Conservation (phyloP, 2,329 filamentous ascomycete genomes). For the Simplicillium sp. region DNA sequence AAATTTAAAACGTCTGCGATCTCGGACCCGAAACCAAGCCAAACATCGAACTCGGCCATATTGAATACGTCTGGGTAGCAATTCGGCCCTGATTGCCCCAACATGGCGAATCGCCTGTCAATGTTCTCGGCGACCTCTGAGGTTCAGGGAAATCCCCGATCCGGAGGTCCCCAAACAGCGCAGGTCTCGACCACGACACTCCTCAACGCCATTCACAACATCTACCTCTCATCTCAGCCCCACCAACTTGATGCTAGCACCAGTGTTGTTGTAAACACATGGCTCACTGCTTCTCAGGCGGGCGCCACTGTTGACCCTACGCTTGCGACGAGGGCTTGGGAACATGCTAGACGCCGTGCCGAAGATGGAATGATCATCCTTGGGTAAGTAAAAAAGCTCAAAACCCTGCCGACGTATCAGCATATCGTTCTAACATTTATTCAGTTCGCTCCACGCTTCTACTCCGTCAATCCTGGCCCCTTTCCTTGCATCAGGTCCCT, state of each 20-base stretch:
- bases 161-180: conserved; percentile 55
- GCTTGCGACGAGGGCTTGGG: conserved; percentile 78
- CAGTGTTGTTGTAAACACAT: conserved; percentile 90
- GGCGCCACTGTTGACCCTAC: conserved; percentile 69
- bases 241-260: conserved; percentile 83
- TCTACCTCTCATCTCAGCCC: conserved; percentile 73
- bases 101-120: conserved; percentile 57
- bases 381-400: conserved; percentile 54
- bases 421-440: conserved; percentile 8
- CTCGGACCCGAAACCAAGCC: conserved; percentile 1
- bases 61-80: too few species aligned
- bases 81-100: conserved; percentile 3
- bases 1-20: too few species aligned
- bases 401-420: background rate
- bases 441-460: conserved; percentile 78
- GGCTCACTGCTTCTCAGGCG: conserved; percentile 70
- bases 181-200: conserved; percentile 90
- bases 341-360: conserved; percentile 86
- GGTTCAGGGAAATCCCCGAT: conserved; percentile 46
- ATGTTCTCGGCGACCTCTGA: conserved; percentile 61
- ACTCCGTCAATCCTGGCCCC: conserved; percentile 76
- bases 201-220: conserved; percentile 83
- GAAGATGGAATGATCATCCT: conserved; percentile 92
- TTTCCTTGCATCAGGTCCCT: conserved; percentile 71
- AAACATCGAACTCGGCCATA: too few species aligned